Evolutionary conservation across 768 basidiomycete genomes (phyloP).

Genomic region (Boletus rubescentipes): DNA sequence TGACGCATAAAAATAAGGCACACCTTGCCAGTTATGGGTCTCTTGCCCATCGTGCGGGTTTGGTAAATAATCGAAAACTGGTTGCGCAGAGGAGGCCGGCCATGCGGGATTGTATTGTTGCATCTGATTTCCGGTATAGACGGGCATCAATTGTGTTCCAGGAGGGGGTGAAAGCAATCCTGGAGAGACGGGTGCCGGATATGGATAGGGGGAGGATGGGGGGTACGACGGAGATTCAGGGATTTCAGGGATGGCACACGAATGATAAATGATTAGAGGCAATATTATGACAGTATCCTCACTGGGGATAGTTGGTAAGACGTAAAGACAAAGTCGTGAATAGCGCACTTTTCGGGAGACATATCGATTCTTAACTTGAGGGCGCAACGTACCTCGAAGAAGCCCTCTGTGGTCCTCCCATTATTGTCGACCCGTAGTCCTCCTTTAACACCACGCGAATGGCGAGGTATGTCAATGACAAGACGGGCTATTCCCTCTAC

Average conservation of each 20-base stretch:
- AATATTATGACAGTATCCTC: conserved; percentile 69
- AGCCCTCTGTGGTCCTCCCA: conserved; percentile 41
- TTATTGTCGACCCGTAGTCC: conserved; percentile 59
- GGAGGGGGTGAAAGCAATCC: conserved; percentile 29
- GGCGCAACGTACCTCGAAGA: conserved; percentile 70
- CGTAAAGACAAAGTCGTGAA: conserved; percentile 4
- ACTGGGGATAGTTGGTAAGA: conserved; percentile 37
- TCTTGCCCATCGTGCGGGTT: conserved; percentile 8
- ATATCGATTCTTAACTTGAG: conserved; percentile 66
- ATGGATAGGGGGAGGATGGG: conserved; percentile 18
- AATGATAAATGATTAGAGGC: conserved; percentile 65
- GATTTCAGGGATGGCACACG: conserved; percentile 49
- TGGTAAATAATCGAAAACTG: conserved; percentile 1
- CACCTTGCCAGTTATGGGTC: conserved; percentile 18
- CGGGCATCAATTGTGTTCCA: conserved; percentile 4
- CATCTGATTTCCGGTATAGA: conserved; percentile 9
- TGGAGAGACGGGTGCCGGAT: conserved; percentile 14
- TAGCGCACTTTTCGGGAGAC: conserved; percentile 60
- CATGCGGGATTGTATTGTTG: conserved; percentile 11
- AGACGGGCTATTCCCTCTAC: conserved; percentile 77
- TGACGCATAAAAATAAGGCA: conserved; percentile 34
- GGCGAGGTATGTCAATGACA: conserved; percentile 74
- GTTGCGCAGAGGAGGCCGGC: conserved; percentile 9
- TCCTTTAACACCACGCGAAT: conserved; percentile 63
- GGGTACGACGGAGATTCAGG: conserved; percentile 29